These are phyloP conservation scores for Pseudogymnoascus sp. DNA, from an alignment of 2,329 filamentous ascomycete genomes.

Conservation along the genomic window DNA sequence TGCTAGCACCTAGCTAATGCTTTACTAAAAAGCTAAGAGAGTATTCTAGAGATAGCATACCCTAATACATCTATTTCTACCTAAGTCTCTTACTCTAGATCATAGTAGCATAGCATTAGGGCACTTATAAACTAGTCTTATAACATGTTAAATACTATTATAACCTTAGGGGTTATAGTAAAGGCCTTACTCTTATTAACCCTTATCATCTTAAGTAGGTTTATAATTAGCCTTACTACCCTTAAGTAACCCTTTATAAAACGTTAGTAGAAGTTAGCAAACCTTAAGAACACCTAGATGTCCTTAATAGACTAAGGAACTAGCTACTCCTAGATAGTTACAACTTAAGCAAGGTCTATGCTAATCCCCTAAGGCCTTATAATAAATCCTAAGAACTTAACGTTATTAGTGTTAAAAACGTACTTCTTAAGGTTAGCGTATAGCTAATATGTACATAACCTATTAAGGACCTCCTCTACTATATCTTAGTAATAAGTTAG, in stretches of 20 bases:
- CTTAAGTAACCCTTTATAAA: conserved; percentile 25
- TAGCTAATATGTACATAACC: neutral
- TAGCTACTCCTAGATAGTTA: conserved; percentile 15
- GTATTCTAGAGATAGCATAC: neutral
- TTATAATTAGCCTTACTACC: conserved; percentile 6
- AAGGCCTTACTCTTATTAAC: no score
- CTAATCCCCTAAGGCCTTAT: conserved; percentile 11
- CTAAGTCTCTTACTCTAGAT: neutral
- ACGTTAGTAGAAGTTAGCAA: no score
- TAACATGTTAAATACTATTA: no score
- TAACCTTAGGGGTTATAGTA: no score
- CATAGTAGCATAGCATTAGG: neutral
- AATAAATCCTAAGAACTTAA: conserved; percentile 15
- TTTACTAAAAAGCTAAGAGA: neutral
- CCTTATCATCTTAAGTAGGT: neutral
- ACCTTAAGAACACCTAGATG: conserved; percentile 19
- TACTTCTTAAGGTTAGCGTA: conserved; percentile 9
- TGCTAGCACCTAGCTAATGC: neutral
- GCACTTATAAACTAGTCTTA: neutral
- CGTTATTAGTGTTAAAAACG: conserved; percentile 13
- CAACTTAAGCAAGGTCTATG: conserved; percentile 15
- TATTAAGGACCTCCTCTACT: neutral
- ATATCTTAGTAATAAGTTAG: no score
- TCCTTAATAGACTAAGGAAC: conserved; percentile 12
- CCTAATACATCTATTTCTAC: neutral